Evolutionary conservation across 2,329 filamentous ascomycete genomes (phyloP), one percentile per base, ranked within the genome.

Genomic region (Cladophialophora yegresii): DNA sequence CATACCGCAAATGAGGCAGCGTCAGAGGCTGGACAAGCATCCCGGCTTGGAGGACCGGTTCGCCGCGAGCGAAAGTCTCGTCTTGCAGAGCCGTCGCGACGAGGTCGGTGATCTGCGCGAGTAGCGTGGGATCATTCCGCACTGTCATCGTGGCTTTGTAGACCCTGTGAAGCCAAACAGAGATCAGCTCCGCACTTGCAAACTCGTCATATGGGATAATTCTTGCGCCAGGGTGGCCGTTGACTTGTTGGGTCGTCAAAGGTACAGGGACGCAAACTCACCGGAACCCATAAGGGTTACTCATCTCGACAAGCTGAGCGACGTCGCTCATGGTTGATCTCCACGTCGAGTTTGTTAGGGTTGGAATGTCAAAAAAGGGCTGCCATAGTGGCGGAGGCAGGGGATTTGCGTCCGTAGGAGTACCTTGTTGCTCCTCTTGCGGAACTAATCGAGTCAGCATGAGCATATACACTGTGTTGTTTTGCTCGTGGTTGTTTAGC

Each of bases 21-120:
- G 56, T 47, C 12, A 58, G 43, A 16, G 56, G 56, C 43, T 58
- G 40, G 22, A 58, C 23, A 8, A 58, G 56, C 40, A 58, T 30
- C 3, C 56, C 40, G 9, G 43, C 36, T 32, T 40, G 33, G 36
- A 47, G 47, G 3, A 32, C 12, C 16, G 33, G 23, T 30, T 58
- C 56, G 36, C 33, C 20, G 23, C 51, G 28, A 33, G 12, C 16
- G 28, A 28, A 50, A 20, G 20, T 8, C 13, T 54, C 30, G 51
- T 33, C 12, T 32, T 32, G 26, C 4, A 54, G 12, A n/a, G 10
- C 6, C n/a, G 51, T 13, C 9, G 16, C 33, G 51, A 54, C 23
- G 12, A 54, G 26, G 9, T 54, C 51, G 1, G 51, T 54, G 51
- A 54, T 54, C 7, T 30, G n/a, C 7, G 26, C n/a, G 26, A 54